Percentiles rank a stretch among this genome's conserved stretches.
Evolutionary conservation across 2,329 filamentous ascomycete species (phyloP).

Genomic region (Periconia sp.): DNA sequence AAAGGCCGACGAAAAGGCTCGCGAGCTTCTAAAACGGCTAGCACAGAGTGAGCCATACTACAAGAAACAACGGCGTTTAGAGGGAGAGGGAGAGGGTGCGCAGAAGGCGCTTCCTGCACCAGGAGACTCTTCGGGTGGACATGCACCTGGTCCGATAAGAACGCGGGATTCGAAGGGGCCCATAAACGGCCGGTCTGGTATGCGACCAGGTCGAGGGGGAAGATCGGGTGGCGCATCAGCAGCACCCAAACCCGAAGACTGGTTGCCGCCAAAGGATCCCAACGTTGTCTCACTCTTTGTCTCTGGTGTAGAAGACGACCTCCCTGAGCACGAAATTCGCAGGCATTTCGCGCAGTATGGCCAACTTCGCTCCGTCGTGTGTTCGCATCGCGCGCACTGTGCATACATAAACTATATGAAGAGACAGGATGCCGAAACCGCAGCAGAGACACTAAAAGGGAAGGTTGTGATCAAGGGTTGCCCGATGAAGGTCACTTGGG

Average conservation of each 20-base stretch:
- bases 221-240: slow-evolving; percentile 67
- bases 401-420: slow-evolving; percentile 95
- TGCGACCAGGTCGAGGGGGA: slow-evolving; percentile 50
- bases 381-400: slow-evolving; percentile 96
- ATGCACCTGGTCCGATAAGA: slow-evolving; percentile 74
- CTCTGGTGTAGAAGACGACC: slow-evolving; percentile 93
- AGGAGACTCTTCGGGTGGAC: slow-evolving; percentile 37
- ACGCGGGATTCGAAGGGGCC: slow-evolving; percentile 65
- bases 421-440: slow-evolving; percentile 82
- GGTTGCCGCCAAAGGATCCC: slow-evolving; percentile 79
- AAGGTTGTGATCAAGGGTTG: slow-evolving; percentile 90
- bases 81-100: slow-evolving; percentile 57
- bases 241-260: slow-evolving; percentile 83
- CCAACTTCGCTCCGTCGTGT: slow-evolving; percentile 89
- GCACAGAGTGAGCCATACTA: slow-evolving; percentile 96
- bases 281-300: slow-evolving; percentile 94
- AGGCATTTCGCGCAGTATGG: slow-evolving; percentile 90
- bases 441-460: slow-evolving; percentile 83
- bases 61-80: slow-evolving; percentile 80
- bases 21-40: slow-evolving; percentile 81
- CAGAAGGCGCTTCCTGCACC: slow-evolving; percentile 52
- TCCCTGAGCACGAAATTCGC: slow-evolving; percentile 89
- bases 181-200: slow-evolving; percentile 41
- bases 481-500: slow-evolving; percentile 89
- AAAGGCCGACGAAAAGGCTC: slow-evolving; percentile 95